Evolutionary conservation across 1,139 yeast genomes (phyloP).

Genomic region (Lodderomyces parapsilosis): DNA sequence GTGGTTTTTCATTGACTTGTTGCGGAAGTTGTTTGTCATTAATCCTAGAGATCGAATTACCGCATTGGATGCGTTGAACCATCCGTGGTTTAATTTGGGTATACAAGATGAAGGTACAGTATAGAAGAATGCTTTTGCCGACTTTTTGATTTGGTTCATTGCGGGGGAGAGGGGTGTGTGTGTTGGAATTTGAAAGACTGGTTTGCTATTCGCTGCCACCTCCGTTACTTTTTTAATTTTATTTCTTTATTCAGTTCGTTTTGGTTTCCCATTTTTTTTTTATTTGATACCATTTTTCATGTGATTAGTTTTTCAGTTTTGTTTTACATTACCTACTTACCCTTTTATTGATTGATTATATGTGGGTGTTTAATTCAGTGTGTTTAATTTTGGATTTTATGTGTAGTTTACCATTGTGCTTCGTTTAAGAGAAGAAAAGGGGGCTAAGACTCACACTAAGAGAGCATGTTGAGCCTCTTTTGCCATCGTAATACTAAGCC

Average conservation of each 20-base stretch:
- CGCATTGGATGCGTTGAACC: conserved; percentile 69
- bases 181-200: too few relatives aligned
- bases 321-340: not conserved
- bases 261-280: not conserved
- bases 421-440: too few relatives aligned
- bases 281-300: not conserved
- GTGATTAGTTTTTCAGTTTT: not conserved
- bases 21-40: conserved; percentile 58
- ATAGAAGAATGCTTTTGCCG: too few relatives aligned
- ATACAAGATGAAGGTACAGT: conserved; percentile 76
- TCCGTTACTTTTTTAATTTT: too few relatives aligned
- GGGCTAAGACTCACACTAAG: too few relatives aligned
- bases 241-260: conserved; percentile 2
- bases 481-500: too few relatives aligned
- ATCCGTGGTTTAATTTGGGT: conserved; percentile 76
- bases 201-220: not conserved
- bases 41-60: conserved; percentile 64
- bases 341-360: not conserved
- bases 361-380: not conserved
- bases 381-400: not conserved
- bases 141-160: too few relatives aligned
- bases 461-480: too few relatives aligned
- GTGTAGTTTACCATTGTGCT: too few relatives aligned
- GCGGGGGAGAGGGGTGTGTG: too few relatives aligned
- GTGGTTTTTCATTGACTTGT: conserved; percentile 71